Evolutionary conservation across 768 basidiomycete genomes (phyloP).

Genomic region (Rhodotorula paludigena): DNA sequence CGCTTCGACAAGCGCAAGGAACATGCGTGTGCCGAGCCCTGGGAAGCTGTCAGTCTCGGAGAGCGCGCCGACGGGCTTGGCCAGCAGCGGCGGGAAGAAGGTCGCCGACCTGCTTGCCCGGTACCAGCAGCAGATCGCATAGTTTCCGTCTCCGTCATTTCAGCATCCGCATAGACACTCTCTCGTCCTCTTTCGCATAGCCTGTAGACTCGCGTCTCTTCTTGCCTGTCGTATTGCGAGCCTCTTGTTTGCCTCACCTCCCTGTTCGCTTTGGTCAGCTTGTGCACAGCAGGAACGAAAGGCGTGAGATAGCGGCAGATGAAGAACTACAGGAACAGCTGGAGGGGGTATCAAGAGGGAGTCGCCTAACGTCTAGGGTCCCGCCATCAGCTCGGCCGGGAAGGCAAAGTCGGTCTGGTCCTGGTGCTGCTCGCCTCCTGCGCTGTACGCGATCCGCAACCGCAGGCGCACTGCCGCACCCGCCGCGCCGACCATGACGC

Average conservation of each 20-base stretch:
- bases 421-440: conserved; percentile 65
- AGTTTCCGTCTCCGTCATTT: neutral
- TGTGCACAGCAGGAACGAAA: neutral
- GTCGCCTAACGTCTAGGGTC: neutral
- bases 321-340: neutral
- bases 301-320: neutral
- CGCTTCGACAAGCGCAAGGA: neutral
- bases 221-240: too few species aligned
- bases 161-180: too few species aligned
- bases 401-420: conserved; percentile 87
- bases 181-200: neutral
- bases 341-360: neutral
- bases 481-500: conserved; percentile 57
- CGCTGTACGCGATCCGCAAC: conserved; percentile 72
- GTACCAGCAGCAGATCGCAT: conserved; percentile 17
- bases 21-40: too few species aligned
- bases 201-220: neutral
- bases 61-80: neutral
- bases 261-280: too few species aligned
- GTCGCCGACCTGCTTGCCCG: conserved; percentile 15
- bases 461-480: conserved; percentile 79
- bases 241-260: too few species aligned
- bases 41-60: neutral
- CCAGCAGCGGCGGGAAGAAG: neutral
- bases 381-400: conserved; percentile 36